Evolutionary conservation across 257 asterid genomes (phyloP).

Genomic region (Solanum megistacrolobum): DNA sequence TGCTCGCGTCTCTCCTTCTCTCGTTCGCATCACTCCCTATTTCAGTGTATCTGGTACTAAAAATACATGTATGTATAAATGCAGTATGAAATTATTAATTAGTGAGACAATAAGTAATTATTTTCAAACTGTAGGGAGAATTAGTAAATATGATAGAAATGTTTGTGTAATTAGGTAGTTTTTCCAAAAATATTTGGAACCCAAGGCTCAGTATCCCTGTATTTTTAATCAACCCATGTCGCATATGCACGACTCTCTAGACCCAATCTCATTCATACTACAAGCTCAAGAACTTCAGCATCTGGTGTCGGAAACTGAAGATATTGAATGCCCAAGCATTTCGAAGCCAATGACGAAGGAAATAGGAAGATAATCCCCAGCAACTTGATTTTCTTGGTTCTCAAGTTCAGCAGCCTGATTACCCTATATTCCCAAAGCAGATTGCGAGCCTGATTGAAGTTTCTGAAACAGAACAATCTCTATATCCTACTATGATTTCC

Average conservation of each 20-base stretch:
- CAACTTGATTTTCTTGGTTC: background rate
- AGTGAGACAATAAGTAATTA: background rate
- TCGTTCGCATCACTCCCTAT: background rate
- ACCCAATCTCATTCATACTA: background rate
- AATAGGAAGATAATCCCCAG: background rate
- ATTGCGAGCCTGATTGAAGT: background rate
- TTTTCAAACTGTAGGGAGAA: background rate
- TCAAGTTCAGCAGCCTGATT: background rate
- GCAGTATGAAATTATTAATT: too few species aligned
- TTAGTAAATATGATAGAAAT: background rate
- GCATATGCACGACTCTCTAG: background rate
- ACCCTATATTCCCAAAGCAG: background rate
- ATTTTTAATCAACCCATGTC: background rate
- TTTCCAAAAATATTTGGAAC: background rate
- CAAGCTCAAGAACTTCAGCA: background rate
- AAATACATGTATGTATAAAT: background rate
- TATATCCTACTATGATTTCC: background rate
- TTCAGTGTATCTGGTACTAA: background rate
- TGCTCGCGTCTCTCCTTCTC: background rate
- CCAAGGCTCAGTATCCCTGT: background rate
- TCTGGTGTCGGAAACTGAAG: background rate
- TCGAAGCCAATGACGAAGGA: background rate
- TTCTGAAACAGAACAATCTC: background rate
- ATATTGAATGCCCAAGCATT: background rate
- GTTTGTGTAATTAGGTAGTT: background rate